Evolutionary conservation across 176 grass and related monocot species (phyloP).

Genomic region (Eragrostis nindensis): DNA sequence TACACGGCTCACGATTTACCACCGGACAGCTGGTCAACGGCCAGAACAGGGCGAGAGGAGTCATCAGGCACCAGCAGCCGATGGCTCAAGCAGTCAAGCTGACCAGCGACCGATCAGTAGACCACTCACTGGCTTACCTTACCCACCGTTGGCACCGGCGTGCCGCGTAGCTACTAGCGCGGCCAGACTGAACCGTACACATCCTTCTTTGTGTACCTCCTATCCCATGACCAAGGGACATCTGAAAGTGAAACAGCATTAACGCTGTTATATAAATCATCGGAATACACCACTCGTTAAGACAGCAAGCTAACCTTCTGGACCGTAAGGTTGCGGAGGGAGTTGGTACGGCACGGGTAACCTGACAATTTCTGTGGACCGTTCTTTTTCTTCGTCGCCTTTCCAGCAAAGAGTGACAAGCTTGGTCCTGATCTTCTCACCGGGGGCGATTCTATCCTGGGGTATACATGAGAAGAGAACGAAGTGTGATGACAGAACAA

Average conservation of each 20-base stretch:
- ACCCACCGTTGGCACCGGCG: neutral
- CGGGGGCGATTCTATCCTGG: constrained; percentile 30
- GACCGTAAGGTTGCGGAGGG: constrained; percentile 67
- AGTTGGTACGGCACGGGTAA: constrained; percentile 90
- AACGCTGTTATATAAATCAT: neutral
- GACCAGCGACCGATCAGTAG: neutral
- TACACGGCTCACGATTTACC: neutral
- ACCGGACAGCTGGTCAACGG: neutral
- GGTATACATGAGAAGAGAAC: neutral
- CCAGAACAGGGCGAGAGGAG: neutral
- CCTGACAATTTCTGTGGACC: constrained; percentile 45
- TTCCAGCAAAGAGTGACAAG: constrained; percentile 75
- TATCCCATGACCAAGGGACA: constrained; percentile 95
- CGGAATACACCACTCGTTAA: neutral
- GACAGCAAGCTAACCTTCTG: constrained; percentile 52
- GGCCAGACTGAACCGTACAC: constrained; percentile 89
- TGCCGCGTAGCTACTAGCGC: constrained; percentile 44
- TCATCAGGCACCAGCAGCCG: neutral
- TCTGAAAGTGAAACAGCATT: constrained; percentile 51
- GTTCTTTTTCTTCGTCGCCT: constrained; percentile 41
- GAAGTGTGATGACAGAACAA: neutral
- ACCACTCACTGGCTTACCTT: neutral
- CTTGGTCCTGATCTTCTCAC: constrained; percentile 53
- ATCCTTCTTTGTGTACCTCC: constrained; percentile 79
- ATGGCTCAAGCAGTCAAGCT: neutral